Conservation (phyloP, 441 rosid species). For the Populus tomentosa region DNA sequence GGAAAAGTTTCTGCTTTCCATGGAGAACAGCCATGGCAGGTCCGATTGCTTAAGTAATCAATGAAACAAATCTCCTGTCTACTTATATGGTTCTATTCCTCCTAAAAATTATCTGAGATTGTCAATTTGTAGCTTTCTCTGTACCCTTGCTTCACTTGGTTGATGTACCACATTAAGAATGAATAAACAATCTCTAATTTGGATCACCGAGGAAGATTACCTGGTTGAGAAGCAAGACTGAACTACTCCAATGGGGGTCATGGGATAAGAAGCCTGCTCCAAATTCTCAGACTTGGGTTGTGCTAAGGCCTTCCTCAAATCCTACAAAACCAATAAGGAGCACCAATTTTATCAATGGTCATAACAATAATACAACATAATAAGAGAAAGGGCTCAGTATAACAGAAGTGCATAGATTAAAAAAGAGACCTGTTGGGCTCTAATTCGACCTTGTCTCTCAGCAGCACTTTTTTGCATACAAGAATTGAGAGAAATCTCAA, state of each 20-base stretch:
- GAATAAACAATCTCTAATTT: neutral
- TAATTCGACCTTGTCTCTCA: constrained; percentile 62
- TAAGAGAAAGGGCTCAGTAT: neutral
- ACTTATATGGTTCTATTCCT: neutral
- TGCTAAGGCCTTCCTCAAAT: constrained; percentile 62
- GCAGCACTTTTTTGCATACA: constrained; percentile 55
- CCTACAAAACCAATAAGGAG: constrained; percentile 25
- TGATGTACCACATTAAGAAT: neutral
- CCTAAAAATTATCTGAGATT: neutral
- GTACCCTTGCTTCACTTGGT: neutral
- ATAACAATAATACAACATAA: neutral
- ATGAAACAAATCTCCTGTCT: neutral
- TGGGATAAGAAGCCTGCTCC: constrained; percentile 52
- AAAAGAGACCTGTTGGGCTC: neutral
- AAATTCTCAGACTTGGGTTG: constrained; percentile 33
- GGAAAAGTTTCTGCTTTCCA: neutral
- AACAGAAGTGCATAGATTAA: neutral
- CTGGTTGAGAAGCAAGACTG: constrained; percentile 91
- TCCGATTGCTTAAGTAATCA: neutral
- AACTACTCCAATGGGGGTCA: constrained; percentile 72
- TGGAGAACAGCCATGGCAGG: neutral
- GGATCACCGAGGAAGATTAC: constrained; percentile 24
- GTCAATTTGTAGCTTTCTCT: neutral
- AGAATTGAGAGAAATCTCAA: constrained; percentile 55
- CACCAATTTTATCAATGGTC: neutral